phyloP scores from a whole-genome alignment of 2,329 filamentous ascomycete species.

The Venturia pyrina region DNA sequence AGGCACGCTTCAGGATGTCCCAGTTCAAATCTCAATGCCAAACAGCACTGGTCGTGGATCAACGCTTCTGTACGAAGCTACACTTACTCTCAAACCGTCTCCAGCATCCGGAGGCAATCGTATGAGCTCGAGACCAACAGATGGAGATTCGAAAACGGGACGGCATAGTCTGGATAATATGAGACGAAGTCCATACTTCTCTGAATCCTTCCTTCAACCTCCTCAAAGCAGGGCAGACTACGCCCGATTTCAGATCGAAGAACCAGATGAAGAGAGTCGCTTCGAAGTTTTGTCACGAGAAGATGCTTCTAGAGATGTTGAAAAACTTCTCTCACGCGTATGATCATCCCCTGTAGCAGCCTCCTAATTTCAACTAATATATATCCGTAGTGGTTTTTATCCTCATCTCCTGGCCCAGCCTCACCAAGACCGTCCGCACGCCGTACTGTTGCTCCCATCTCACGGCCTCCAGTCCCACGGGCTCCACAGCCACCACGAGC shows the following conservation, averaged over 20 bases:
- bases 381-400: background rate
- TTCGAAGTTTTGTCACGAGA: background rate
- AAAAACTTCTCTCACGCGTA: background rate
- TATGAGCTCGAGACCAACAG: background rate
- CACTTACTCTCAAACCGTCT: background rate
- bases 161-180: background rate
- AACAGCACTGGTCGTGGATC: background rate
- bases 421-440: background rate
- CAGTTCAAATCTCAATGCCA: background rate
- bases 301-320: background rate
- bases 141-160: background rate
- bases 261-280: background rate
- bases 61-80: constrained; percentile 1
- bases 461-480: background rate
- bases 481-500: background rate
- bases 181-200: background rate
- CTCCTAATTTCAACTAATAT: background rate
- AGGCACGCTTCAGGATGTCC: constrained; percentile 1
- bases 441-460: background rate
- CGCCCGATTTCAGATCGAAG: background rate
- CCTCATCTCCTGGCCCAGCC: background rate
- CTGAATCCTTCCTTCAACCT: background rate
- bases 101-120: background rate
- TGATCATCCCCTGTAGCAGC: background rate
- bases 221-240: background rate